phyloP scores from a whole-genome alignment of 2,329 filamentous ascomycete genomes.

The Tympanopsis confertula region DNA sequence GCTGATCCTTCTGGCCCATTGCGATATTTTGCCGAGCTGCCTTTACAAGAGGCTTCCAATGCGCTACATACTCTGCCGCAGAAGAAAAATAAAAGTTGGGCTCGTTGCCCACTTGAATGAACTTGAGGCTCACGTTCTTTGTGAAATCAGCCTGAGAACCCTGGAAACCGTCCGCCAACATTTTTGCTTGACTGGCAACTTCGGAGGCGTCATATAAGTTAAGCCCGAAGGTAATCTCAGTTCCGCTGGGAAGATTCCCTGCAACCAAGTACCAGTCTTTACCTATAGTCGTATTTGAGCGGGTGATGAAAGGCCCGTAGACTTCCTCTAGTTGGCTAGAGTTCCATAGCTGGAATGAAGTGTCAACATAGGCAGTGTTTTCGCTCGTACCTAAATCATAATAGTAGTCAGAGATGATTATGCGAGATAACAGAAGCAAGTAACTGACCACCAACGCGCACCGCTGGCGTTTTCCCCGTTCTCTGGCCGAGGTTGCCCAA shows the following conservation, averaged over 20 bases:
- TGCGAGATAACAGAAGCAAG: no score
- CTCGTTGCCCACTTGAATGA: constrained; percentile 1
- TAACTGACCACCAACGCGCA: not conserved
- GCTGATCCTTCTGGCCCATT: no score
- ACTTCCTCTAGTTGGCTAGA: not conserved
- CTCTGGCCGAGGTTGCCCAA: not conserved
- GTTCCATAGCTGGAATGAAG: not conserved
- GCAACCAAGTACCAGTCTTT: constrained; percentile 1
- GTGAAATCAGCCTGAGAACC: not conserved
- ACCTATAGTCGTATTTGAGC: not conserved
- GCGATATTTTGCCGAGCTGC: no score
- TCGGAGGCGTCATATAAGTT: not conserved
- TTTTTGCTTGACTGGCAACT: not conserved
- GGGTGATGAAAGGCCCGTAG: not conserved
- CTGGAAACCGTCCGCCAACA: not conserved
- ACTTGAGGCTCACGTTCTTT: not conserved
- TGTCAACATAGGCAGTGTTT: constrained; percentile 1
- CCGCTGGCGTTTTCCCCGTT: constrained; percentile 1
- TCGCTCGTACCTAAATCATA: constrained; percentile 1
- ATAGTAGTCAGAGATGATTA: no score
- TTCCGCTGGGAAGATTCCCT: not conserved
- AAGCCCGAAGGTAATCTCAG: constrained; percentile 1
- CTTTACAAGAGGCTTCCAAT: not conserved
- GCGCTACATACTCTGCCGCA: not conserved
- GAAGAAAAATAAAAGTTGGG: not conserved